Evolutionary conservation across 768 basidiomycete genomes (phyloP), one percentile per base, ranked within the genome.

Genomic region (Daedaleopsis nitida): DNA sequence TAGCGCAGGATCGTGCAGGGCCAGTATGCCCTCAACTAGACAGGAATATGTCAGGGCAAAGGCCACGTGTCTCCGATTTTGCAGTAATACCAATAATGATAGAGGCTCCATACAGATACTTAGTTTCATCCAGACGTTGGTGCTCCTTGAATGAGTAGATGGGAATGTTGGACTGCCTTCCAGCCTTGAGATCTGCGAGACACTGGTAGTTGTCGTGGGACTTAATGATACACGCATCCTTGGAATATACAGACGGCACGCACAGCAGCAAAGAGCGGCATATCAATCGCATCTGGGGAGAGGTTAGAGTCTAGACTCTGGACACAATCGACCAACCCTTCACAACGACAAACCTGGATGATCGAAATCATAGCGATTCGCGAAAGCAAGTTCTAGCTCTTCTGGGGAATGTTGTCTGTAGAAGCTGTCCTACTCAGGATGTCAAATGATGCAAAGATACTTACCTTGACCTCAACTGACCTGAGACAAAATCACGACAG

Each of bases 81-180:
- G 24, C 21, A 2, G 70, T 75, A 51, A 53, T 64, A 88, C 88
- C 85, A 57, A 97, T 95, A 68, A 97, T 92, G 52, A 98, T 89
- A 17, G 91, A 87, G 13, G 95, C 94, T 5, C 95, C 95, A 72
- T 98, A 98, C 2, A 96, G 77, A 75, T 97, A 96, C 72, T 94
- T 91, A 32, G 82, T 87, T 66, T 93, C 89, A 14, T 83, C 75
- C 27, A 89, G 70, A 59, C 93, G 80, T 72, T 97, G 94, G 75
- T 99, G 97, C 64, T 91, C 81, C 24, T 85, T 80, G 74, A 99
- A 99, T 0, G 94, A 96, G 73, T 99, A 99, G 8, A 96, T 85
- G 0, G 97, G 96, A 60, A 98, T 93, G 74, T 96, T 91, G 0
- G 87, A 84, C 70, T 86, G 94, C 72, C 77, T 86, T 71, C 93